A percentile compares a stretch with the other conserved stretches of the same genome.
phyloP scores from a whole-genome alignment of 768 basidiomycete genomes.

The Amylocystis lapponica region DNA sequence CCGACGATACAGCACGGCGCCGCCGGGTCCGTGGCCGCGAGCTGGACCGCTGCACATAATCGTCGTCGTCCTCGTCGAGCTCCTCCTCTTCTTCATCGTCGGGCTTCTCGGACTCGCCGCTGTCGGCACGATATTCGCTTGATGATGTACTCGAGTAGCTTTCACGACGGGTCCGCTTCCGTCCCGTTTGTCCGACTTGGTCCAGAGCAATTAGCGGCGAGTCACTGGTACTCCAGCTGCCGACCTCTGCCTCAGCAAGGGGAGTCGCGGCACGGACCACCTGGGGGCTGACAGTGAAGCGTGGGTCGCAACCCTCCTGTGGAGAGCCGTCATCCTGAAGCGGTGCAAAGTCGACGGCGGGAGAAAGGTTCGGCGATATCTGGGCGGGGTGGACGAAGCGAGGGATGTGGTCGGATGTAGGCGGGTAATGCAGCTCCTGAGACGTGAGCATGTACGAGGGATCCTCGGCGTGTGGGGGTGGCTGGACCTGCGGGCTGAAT shows the following conservation, averaged over 20 bases:
- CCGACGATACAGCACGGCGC: constrained; percentile 5
- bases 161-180: constrained; percentile 11
- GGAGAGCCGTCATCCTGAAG: constrained; percentile 5
- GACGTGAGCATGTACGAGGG: background rate
- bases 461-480: too few relatives aligned
- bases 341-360: constrained; percentile 9
- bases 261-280: constrained; percentile 2
- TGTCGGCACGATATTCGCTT: constrained; percentile 4
- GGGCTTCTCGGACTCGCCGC: constrained; percentile 9
- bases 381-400: constrained; percentile 17
- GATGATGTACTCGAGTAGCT: constrained; percentile 13
- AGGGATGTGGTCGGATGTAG: constrained; percentile 5
- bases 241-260: background rate
- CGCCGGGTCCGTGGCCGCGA: constrained; percentile 8
- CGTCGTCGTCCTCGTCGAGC: constrained; percentile 12
- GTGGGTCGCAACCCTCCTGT: constrained; percentile 12
- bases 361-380: constrained; percentile 13
- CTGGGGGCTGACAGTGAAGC: constrained; percentile 8
- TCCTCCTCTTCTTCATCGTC: constrained; percentile 3
- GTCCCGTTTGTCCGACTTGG: constrained; percentile 1
- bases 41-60: constrained; percentile 6
- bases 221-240: constrained; percentile 2
- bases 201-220: constrained; percentile 10
- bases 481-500: background rate
- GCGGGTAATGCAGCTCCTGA: constrained; percentile 6